Conservation (phyloP, 306 rosid genomes). For the Cucumis cinereus region DNA sequence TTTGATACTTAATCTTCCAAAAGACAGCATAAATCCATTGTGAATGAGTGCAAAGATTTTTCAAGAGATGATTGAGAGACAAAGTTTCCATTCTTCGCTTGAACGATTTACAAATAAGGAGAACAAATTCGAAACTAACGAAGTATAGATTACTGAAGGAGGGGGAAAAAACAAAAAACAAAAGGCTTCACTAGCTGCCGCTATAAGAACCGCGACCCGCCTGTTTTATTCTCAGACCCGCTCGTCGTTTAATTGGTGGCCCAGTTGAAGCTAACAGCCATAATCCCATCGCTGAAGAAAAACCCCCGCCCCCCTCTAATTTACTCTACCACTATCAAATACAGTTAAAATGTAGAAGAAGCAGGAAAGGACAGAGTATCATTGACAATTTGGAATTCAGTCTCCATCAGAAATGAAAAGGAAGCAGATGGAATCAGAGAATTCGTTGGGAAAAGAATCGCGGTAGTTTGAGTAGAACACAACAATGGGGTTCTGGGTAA, state of each 20-base stretch:
- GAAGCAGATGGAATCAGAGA: background rate
- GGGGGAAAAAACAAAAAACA: background rate
- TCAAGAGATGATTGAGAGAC: slow-evolving; percentile 42
- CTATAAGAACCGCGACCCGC: slow-evolving; percentile 86
- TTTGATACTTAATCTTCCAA: slow-evolving; percentile 68
- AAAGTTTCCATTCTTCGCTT: slow-evolving; percentile 43
- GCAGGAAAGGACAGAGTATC: slow-evolving; percentile 6
- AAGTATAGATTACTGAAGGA: background rate
- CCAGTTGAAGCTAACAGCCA: slow-evolving; percentile 41
- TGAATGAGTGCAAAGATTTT: slow-evolving; percentile 48
- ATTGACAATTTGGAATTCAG: slow-evolving; percentile 14
- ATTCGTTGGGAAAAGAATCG: background rate
- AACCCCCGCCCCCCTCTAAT: background rate
- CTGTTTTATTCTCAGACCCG: slow-evolving; percentile 67
- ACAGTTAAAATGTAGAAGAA: slow-evolving; percentile 15
- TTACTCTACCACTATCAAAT: background rate
- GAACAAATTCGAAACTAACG: slow-evolving; percentile 14
- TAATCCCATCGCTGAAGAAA: slow-evolving; percentile 36
- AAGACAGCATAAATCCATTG: slow-evolving; percentile 80
- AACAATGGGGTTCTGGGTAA: background rate
- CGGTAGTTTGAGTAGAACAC: background rate
- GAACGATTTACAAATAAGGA: slow-evolving; percentile 10
- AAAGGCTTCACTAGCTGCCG: slow-evolving; percentile 53
- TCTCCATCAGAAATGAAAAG: slow-evolving; percentile 15
- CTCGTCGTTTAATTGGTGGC: slow-evolving; percentile 64